phyloP scores from a whole-genome alignment of 2,329 filamentous ascomycete genomes.

The Paraconiothyrium brasiliense region DNA sequence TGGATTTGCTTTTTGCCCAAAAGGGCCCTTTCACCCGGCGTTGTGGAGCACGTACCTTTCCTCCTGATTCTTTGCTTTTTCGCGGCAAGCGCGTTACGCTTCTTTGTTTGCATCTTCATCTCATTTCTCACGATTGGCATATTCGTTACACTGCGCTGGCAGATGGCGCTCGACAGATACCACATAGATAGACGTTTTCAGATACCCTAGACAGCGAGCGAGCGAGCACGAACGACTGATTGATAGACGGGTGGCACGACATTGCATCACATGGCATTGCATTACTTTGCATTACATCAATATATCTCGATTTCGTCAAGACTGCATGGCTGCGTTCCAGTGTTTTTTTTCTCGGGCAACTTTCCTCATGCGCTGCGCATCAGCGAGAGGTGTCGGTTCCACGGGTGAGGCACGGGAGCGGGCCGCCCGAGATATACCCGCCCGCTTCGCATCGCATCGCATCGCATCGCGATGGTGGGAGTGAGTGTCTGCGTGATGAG shows the following conservation, averaged over 20 bases:
- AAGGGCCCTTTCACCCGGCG: background rate
- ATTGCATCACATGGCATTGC: too few relatives aligned
- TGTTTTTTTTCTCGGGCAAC: too few relatives aligned
- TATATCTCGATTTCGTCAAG: too few relatives aligned
- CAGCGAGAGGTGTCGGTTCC: too few relatives aligned
- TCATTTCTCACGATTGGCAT: background rate
- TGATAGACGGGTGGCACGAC: background rate
- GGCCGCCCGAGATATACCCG: too few relatives aligned
- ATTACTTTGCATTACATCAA: too few relatives aligned
- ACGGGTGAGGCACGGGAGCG: too few relatives aligned
- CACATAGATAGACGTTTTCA: slow-evolving; percentile 6
- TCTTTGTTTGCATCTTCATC: background rate
- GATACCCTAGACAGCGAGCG: slow-evolving; percentile 2
- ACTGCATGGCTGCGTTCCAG: too few relatives aligned
- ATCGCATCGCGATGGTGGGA: too few relatives aligned
- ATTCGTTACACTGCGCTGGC: background rate
- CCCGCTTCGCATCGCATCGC: too few relatives aligned
- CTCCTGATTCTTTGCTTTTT: background rate
- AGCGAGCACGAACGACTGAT: background rate
- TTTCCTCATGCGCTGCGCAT: too few relatives aligned
- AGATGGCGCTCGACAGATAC: background rate
- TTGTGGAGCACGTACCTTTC: background rate
- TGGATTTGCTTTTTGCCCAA: background rate
- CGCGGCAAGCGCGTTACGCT: slow-evolving; percentile 4
- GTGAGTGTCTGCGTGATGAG: too few relatives aligned